Evolutionary conservation across 2,329 filamentous ascomycete genomes (phyloP), one percentile per base, ranked within the genome.

Genomic region (Bipolaris zeicola): DNA sequence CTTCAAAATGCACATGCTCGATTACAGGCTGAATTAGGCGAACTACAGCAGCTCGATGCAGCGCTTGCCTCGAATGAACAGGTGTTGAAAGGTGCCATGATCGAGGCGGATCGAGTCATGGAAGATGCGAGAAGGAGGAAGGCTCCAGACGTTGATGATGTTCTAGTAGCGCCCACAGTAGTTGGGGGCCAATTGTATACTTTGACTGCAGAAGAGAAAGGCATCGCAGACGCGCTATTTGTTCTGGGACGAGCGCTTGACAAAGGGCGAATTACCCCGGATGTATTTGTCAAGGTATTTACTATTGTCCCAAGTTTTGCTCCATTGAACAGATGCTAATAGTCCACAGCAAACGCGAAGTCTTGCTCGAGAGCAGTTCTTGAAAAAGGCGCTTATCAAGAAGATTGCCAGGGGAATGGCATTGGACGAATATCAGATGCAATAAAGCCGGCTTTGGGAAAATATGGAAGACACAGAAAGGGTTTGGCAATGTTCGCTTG

Each of bases 141-240:
- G 38, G 83, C 88, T 1, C 92, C 93, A 0, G 86, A 88, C 45
- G 89, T 98, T 46, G 95, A 99, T 73, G 92, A 96, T 58, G 83
- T 98, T 33, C 82, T 99, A 2, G 91, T 97, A n/a, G 92, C 93
- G 3, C 92, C 94, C 0, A 97, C 92, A 0, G 89, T 97, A 1
- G 95, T 97, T 4, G 91, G 90, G 0, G 93, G 94, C 63, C 95
- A 99, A 80, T 80, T 99, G 20, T 99, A 98, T 76, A 87, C 88
- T 45, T 81, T 96, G 1, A 91, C 93, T 26, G 92, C 92, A 1
- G 95, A 99, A 72, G 94, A 97, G 78, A 84, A 89, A 63, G 92
- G 90, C 2, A 84, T 96, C 45, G 89, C 89, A 31, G 94, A 97
- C 73, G 90, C 92, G 2, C 87, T 98, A 61, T 96, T 95, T 70